Evolutionary conservation across 768 basidiomycete species (phyloP), one percentile per base, ranked within the genome.

Genomic region (Phanerodontia chrysosporium): DNA sequence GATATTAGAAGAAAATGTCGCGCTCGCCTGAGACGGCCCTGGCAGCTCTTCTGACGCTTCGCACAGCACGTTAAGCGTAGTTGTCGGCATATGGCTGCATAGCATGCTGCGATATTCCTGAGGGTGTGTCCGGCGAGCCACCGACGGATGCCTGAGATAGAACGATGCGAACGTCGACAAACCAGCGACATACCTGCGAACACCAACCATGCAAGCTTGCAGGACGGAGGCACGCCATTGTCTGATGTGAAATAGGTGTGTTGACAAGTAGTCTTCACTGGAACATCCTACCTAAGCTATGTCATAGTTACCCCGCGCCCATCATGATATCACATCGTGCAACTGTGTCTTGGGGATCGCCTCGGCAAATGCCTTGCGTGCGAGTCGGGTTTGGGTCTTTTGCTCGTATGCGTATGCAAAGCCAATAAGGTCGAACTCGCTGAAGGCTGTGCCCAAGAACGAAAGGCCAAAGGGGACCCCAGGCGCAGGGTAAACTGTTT

Each of bases 391-490:
- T 46, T 73, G 70, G 14, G 73, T 74, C 49, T 65, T 64, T 57
- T 73, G 73, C 62, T 89, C 86, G 61, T 83, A 87, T 1, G 85
- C 85, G 69, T 78, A 87, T 2, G 76, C 87, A 59, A 83, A 78
- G 0, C 80, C 74, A 58, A 88, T 77, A 46, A 87, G 74, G 21
- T 77, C 69, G 64, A 78, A 81, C 57, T 86, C 86, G 45, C 80
- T 81, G 67, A 82, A 87, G 14, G 81, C 81, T 0, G 84, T 83
- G 0, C 84, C 83, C 10, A 85, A 64, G 72, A 87, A 87, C 2
- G 83, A 79, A 6, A 87, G 67, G 0, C 86, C 86, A 49, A 86
- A 82, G 0, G 85, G 85, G 42, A 82, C 77, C 12, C 83, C 82
- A 3, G 68, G 85, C 0, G 77, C 78, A 0, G 81, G 79, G 55